These are phyloP conservation scores for Plectranthus barbatus DNA, from an alignment of 257 asterid species.

Conservation along the genomic window DNA sequence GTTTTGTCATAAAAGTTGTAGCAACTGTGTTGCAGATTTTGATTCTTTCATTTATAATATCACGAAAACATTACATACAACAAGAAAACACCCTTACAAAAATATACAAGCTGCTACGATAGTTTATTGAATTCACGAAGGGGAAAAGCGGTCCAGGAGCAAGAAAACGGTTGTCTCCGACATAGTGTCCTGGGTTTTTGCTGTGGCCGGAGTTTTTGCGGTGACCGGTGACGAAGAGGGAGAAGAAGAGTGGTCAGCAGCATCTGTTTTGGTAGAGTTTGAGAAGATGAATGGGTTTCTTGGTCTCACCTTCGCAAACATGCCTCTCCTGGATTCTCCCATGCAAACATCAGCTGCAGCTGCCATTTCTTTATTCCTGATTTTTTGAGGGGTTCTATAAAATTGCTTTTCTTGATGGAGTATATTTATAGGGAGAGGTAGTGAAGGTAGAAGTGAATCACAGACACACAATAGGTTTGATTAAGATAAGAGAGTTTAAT, in stretches of 20 bases:
- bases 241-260: conserved; percentile 18
- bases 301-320: conserved; percentile 30
- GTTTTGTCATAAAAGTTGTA: conserved; percentile 8
- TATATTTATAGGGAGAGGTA: not conserved
- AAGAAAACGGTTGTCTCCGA: conserved; percentile 43
- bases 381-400: not conserved
- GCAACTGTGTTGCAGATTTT: not conserved
- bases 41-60: conserved; percentile 16
- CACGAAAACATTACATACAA: not conserved
- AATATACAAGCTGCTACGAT: conserved; percentile 2
- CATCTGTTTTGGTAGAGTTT: conserved; percentile 18
- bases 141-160: conserved; percentile 83
- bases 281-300: conserved; percentile 34
- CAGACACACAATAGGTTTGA: not conserved
- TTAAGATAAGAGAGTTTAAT: not conserved
- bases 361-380: conserved; percentile 27
- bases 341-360: conserved; percentile 48
- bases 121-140: conserved; percentile 27
- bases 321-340: conserved; percentile 32
- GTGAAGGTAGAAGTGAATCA: conserved; percentile 6
- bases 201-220: conserved; percentile 1
- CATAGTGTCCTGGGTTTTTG: conserved; percentile 27
- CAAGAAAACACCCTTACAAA: conserved; percentile 6
- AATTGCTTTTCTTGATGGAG: not conserved
- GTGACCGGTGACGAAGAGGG: conserved; percentile 10